These are phyloP conservation scores for Nicotiana tabacum DNA, from an alignment of 257 asterid genomes.

Conservation along the genomic window DNA sequence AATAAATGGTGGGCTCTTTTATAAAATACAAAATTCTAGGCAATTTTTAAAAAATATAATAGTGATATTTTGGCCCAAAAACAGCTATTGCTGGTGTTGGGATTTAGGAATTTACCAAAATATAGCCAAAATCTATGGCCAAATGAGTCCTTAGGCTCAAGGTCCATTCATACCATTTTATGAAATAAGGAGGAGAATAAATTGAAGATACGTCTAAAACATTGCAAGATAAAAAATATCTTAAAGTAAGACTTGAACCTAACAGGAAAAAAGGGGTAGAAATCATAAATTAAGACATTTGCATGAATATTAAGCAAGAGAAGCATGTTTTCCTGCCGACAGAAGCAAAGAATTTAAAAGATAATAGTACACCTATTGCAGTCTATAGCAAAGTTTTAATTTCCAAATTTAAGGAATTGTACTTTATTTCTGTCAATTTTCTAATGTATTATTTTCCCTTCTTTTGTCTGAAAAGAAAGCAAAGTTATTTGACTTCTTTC, in stretches of 20 bases:
- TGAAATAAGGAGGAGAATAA: too few species aligned
- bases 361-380: background rate
- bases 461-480: background rate
- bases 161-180: too few species aligned
- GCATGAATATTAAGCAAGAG: background rate
- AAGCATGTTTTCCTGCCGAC: background rate
- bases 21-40: too few species aligned
- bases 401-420: background rate
- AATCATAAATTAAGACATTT: background rate
- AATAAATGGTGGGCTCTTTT: too few species aligned
- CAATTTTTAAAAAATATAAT: too few species aligned
- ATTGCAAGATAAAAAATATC: background rate
- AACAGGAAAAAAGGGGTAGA: background rate
- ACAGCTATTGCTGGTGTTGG: too few species aligned
- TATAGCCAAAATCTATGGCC: too few species aligned
- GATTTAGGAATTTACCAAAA: too few species aligned
- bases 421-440: background rate
- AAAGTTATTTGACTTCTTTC: slow-evolving; percentile 2
- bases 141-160: too few species aligned
- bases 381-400: background rate
- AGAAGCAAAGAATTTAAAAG: background rate
- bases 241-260: background rate
- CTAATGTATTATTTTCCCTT: background rate
- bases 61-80: too few species aligned
- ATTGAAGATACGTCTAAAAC: background rate